phyloP scores from a whole-genome alignment of 208 protist species.

The Polymyxa betae region DNA sequence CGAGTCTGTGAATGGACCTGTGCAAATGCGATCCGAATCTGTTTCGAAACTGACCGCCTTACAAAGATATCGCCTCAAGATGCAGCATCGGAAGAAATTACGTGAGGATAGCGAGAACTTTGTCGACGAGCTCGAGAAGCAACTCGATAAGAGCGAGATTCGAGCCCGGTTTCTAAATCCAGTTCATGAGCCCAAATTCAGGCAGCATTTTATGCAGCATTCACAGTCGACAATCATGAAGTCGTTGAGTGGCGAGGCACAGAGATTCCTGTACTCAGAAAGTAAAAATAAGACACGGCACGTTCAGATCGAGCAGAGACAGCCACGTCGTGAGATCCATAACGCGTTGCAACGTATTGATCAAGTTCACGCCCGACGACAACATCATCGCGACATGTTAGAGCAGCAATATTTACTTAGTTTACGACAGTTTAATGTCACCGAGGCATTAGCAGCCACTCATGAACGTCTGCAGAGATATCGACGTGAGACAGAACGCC shows the following conservation, averaged over 20 bases:
- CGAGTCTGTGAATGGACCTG: background rate
- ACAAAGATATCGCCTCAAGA: background rate
- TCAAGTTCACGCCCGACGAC: background rate
- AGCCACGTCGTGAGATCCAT: background rate
- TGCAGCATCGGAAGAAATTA: background rate
- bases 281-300: background rate
- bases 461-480: too few relatives aligned
- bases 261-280: conserved; percentile 20
- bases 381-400: background rate
- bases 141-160: background rate
- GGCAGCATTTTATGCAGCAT: background rate
- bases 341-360: background rate
- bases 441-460: background rate
- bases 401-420: background rate
- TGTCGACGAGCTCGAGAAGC: background rate
- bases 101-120: background rate
- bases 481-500: too few relatives aligned
- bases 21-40: background rate
- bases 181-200: background rate
- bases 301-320: background rate
- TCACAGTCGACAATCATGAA: background rate
- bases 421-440: background rate
- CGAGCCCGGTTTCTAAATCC: background rate
- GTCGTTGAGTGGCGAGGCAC: background rate
- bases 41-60: background rate